phyloP scores from a whole-genome alignment of 129 eudicot genomes.

The Arctium minus region DNA sequence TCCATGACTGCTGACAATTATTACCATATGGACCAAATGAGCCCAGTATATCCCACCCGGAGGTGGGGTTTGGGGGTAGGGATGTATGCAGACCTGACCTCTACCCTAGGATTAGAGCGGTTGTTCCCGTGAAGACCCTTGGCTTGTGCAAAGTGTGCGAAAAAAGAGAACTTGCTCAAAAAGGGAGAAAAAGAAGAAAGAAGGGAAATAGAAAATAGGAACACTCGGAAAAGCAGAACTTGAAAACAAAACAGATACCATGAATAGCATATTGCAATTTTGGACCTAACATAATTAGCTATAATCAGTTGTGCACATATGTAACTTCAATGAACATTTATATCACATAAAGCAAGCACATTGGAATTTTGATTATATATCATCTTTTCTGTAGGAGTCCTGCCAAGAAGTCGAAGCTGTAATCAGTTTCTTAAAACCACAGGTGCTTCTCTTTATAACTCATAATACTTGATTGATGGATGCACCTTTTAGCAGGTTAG shows the following conservation, averaged over 20 bases:
- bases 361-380: background rate
- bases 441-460: constrained; percentile 54
- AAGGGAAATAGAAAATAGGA: background rate
- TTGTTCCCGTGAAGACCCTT: background rate
- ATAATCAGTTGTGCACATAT: background rate
- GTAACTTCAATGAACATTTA: background rate
- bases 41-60: background rate
- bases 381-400: constrained; percentile 62
- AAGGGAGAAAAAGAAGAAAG: background rate
- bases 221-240: background rate
- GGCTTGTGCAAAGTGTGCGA: background rate
- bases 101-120: background rate
- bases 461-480: constrained; percentile 22
- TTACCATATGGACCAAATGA: background rate
- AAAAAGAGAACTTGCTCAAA: background rate
- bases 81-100: background rate
- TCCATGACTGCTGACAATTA: background rate
- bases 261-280: background rate
- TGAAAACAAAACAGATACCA: background rate
- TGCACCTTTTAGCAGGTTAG: constrained; percentile 14
- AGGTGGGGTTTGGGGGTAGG: background rate
- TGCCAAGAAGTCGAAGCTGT: constrained; percentile 95
- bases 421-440: constrained; percentile 75
- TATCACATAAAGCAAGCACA: background rate
- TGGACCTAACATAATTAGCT: background rate